Base-by-base conservation (phyloP, 192 early-diverging fungal species). In the Paraglomus brasilianum region DNA sequence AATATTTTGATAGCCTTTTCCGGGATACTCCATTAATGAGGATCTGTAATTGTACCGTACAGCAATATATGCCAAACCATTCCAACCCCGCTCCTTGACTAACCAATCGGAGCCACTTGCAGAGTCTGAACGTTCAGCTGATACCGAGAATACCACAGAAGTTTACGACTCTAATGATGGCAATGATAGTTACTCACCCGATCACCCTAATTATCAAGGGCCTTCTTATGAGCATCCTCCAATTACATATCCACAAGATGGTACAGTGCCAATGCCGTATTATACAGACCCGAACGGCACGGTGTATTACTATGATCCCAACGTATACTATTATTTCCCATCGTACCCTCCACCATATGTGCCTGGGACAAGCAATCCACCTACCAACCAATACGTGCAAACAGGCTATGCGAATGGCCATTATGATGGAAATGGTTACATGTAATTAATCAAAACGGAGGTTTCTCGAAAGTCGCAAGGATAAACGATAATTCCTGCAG, bases 241-340 rank as follows among this genome's bases (percentile, higher is more conserved):
- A 30, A 30, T 30, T 30, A 30, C 30, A 30, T 30, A 30, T 3
- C 30, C 30, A 30, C 30, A 30, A 30, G 30, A 30, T 30, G 30
- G 17, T 1, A 49, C 63, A 49, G 11, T 36, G 15, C 21, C 65
- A 17, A 10, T 14, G 9, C 48, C 48, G 13, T 66, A 51, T 52
- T 22, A 4, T 51, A 36, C 51, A 15, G 66, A 69, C 8, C 40
- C 19, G 8, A 69, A 69, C 45, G 66, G 66, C 19, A 50, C 56
- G 40, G 41, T 69, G 21, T 68, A 43, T 68, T 68, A 68, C 56
- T 68, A 68, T 22, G 66, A 68, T 52, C 66, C 66, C 44, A 52
- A 68, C 45, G 44, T 68, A 9, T 68, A 68, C 53, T 39, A 48
- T 40, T 22, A 41, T 56, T 68, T 30, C 30, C 30, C 30, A 30